Base-by-base conservation (phyloP, 2,329 filamentous ascomycete species). In the Alternaria hordeiaustralica region DNA sequence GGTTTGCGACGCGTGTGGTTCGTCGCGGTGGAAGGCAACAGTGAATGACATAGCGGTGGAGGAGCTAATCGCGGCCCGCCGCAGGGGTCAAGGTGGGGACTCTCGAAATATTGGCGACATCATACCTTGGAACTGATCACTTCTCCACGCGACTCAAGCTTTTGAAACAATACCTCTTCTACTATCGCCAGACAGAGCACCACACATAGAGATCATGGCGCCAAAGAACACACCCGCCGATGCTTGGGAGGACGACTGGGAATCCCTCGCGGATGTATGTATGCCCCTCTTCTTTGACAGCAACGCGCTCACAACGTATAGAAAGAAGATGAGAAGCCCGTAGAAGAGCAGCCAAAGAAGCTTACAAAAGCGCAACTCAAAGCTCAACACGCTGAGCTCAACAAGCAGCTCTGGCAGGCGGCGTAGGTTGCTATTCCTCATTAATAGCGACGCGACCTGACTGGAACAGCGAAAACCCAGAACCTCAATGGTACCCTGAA, bases 191-290 rank as follows among this genome's bases (percentile, higher is more conserved):
- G 36, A 8, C n/a, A 47, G 20, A 28, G 41, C 28, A 28, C 15
- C 10, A 50, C 63, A 68, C 71, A 83, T 81, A 78, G 85, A 76
- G 20, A 61, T 23, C 12, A 76, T 77, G 74, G 61, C 73, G 20
- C 62, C 73, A 13, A 81, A 84, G 71, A 68, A 71, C 51, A 80
- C 79, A 21, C 79, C 90, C 20, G 75, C 74, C 9, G 76, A 77
- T 78, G 94, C 93, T 20, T 97, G 95, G 95, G 93, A 95, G 68
- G 90, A 97, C 72, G 92, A 97, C 75, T 98, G 94, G 94, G 92
- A 95, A 78, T 82, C 84, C 6, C 87, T 91, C 76, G 93, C 92
- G 61, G 93, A 97, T 82, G 88, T 89, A 83, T 49, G 77, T 61
- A 36, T 51, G 45, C 55, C 54, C 46, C 58, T 41, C 60, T 20